phyloP scores from a whole-genome alignment of 495 filamentous ascomycete genomes.

The Daldinia bambusicola region DNA sequence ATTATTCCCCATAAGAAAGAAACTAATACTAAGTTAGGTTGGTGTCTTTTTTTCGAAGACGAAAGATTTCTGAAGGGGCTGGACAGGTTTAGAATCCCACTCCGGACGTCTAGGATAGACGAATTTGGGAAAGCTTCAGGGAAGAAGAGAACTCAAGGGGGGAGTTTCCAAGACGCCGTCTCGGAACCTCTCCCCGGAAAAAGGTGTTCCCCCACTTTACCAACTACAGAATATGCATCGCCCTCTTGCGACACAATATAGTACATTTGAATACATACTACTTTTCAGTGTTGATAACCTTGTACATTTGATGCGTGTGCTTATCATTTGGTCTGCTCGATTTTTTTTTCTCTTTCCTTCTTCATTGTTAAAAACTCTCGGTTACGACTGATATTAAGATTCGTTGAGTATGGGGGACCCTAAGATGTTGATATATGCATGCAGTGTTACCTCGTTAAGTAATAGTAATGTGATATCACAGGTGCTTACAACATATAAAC shows the following conservation, averaged over 20 bases:
- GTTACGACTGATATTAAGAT: not conserved
- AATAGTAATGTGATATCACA: conserved; percentile 6
- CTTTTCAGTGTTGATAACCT: not conserved
- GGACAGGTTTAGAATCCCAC: conserved; percentile 37
- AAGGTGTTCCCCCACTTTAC: conserved; percentile 33
- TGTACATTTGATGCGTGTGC: conserved; percentile 14
- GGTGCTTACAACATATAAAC: conserved; percentile 13
- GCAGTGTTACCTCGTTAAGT: not conserved
- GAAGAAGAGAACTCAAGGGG: conserved; percentile 29
- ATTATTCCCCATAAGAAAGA: conserved; percentile 2
- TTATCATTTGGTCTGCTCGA: not conserved
- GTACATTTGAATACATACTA: not conserved
- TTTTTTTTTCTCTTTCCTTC: not conserved
- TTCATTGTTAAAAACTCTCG: not conserved
- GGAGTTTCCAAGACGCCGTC: conserved; percentile 25
- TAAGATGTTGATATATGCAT: not conserved
- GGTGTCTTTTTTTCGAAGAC: conserved; percentile 24
- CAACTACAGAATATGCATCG: conserved; percentile 10
- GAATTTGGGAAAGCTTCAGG: conserved; percentile 39
- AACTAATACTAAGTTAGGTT: conserved; percentile 38
- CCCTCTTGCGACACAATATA: conserved; percentile 16
- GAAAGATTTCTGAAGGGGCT: conserved; percentile 28
- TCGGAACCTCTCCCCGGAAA: conserved; percentile 43
- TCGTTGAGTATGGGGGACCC: not conserved
- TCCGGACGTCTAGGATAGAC: conserved; percentile 23